These are phyloP conservation scores for Leptodontidium sp. DNA, from an alignment of 2,329 filamentous ascomycete genomes.

Conservation along the genomic window DNA sequence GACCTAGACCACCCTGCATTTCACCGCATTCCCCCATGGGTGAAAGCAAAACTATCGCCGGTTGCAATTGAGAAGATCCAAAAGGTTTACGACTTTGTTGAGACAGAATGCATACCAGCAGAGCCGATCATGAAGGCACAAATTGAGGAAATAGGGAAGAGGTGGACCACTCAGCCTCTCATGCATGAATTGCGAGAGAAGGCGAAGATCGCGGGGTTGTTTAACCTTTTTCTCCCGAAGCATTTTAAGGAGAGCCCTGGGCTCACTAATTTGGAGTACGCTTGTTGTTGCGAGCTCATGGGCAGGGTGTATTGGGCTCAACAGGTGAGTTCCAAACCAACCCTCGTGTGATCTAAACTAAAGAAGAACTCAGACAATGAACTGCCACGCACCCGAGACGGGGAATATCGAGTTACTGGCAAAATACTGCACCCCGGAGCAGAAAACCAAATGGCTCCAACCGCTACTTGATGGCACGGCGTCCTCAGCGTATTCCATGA, in stretches of 20 bases:
- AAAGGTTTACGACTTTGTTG: conserved; percentile 53
- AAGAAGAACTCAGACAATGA: conserved; percentile 49
- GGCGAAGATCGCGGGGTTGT: conserved; percentile 51
- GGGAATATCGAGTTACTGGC: conserved; percentile 62
- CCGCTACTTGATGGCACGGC: conserved; percentile 58
- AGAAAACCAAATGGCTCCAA: conserved; percentile 59
- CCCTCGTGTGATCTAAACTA: no score
- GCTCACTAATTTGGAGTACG: conserved; percentile 56
- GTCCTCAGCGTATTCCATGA: conserved; percentile 60
- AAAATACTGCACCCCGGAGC: conserved; percentile 58
- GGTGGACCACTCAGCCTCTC: conserved; percentile 52
- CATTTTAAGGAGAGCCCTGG: conserved; percentile 53
- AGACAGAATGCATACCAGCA: conserved; percentile 54
- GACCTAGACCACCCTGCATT: conserved; percentile 19
- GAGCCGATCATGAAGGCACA: conserved; percentile 54
- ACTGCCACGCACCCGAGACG: conserved; percentile 56
- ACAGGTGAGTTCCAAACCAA: conserved; percentile 27
- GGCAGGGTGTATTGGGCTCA: conserved; percentile 55
- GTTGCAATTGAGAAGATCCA: conserved; percentile 53
- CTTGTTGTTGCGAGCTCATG: conserved; percentile 56
- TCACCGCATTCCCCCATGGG: not conserved
- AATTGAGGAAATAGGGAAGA: conserved; percentile 42
- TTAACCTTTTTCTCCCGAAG: conserved; percentile 52
- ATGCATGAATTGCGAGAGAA: conserved; percentile 53
- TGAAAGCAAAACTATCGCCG: conserved; percentile 33